Conservation (phyloP, 164 flowering plant genomes). For the Magnolia kwangsiensis region DNA sequence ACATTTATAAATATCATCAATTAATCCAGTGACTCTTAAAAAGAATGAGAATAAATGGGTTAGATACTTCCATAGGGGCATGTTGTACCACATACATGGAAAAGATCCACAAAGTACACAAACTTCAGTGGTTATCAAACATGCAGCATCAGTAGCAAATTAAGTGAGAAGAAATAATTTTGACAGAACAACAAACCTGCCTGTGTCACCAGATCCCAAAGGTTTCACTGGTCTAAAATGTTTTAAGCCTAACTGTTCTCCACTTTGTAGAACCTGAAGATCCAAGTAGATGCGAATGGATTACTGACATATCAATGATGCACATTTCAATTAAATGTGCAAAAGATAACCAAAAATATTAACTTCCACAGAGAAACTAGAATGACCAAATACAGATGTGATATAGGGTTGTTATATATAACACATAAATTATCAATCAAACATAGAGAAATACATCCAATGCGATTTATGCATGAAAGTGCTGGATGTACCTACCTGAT, state of each 20-base stretch:
- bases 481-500: too few relatives aligned
- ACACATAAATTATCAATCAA: too few relatives aligned
- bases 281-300: background rate
- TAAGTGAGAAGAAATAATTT: background rate
- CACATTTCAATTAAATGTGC: background rate
- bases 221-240: constrained; percentile 91
- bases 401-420: too few relatives aligned
- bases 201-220: constrained; percentile 95
- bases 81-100: background rate
- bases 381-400: background rate
- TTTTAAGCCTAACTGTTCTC: constrained; percentile 74
- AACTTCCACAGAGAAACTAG: background rate
- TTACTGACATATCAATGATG: background rate
- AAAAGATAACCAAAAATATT: background rate
- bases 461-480: too few relatives aligned
- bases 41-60: background rate
- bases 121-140: background rate
- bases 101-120: background rate
- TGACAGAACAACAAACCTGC: constrained; percentile 55
- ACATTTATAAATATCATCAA: background rate
- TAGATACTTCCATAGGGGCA: background rate
- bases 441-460: too few relatives aligned
- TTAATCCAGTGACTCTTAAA: background rate
- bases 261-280: constrained; percentile 60
- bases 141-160: background rate